Conservation (phyloP, 768 basidiomycete genomes). For the Coprinellus aureogranulatus region DNA sequence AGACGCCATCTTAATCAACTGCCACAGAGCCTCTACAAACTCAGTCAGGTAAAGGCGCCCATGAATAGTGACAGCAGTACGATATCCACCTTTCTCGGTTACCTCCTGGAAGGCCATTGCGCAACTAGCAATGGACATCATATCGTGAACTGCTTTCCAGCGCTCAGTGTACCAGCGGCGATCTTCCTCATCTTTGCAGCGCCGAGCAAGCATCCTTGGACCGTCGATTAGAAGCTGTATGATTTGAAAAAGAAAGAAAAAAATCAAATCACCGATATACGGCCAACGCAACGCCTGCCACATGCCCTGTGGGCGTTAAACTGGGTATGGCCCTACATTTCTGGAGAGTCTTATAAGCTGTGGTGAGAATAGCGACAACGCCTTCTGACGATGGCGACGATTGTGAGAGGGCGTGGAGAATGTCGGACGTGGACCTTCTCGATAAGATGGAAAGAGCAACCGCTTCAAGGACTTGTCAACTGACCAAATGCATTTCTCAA, state of each 20-base stretch:
- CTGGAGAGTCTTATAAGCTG: slow-evolving; percentile 47
- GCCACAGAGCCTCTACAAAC: slow-evolving; percentile 66
- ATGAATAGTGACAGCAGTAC: no score
- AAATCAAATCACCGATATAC: slow-evolving; percentile 42
- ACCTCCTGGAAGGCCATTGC: slow-evolving; percentile 68
- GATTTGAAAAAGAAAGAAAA: no score
- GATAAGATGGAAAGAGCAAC: slow-evolving; percentile 43
- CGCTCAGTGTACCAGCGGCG: slow-evolving; percentile 41
- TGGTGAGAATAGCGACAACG: slow-evolving; percentile 47
- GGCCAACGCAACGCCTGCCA: slow-evolving; percentile 47
- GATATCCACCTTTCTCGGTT: no score
- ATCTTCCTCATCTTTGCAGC: slow-evolving; percentile 30
- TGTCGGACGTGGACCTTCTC: slow-evolving; percentile 54
- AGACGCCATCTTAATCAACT: slow-evolving; percentile 56
- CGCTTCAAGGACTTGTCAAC: slow-evolving; percentile 15
- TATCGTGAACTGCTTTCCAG: slow-evolving; percentile 65
- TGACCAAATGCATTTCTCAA: no score
- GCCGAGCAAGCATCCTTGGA: slow-evolving; percentile 18
- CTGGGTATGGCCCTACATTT: slow-evolving; percentile 31
- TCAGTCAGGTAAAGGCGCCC: not conserved
- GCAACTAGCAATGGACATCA: slow-evolving; percentile 61
- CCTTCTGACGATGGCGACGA: slow-evolving; percentile 39
- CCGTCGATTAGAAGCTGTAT: not conserved
- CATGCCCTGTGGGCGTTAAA: slow-evolving; percentile 27
- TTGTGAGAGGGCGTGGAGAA: slow-evolving; percentile 53